Evolutionary conservation across 1,284 basidiomycete species (phyloP), one percentile per base, ranked within the genome.

Genomic region (Cutaneotrichosporon sp.): DNA sequence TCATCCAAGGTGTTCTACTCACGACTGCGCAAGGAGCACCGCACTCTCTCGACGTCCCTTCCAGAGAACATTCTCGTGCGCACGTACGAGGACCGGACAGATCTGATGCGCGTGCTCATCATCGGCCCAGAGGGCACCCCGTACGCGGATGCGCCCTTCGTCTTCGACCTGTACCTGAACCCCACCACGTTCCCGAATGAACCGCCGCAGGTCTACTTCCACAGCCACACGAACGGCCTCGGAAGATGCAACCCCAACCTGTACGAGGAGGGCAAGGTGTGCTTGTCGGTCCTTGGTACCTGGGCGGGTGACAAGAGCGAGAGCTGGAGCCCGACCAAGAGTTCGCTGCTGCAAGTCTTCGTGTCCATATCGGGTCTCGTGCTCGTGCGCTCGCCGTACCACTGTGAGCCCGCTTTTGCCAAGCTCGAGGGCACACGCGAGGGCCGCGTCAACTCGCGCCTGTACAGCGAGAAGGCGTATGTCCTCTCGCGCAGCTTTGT

Each of bases 191-290:
- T 93, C 77, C 94, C 94, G 2, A 84, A 89, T 68, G 87, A 86
- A 66, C 92, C 94, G 6, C 94, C 94, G 0, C 82, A 87, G 47
- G 94, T 94, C 4, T 89, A 92, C 79, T 97, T 97, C 79, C 84
- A 89, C 63, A 93, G 91, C 65, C 95, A 93, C 90, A 97, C 94
- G 11, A 91, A 92, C 75, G 93, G 92, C 11, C 92, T 93, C 71
- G 93, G 93, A 20, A 83, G 92, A 82, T 90, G 89, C 87, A 81
- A 73, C 59, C 76, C 82, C 27, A 97, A 97, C 78, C 80, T 97
- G 53, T 97, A 97, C 71, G 92, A 95, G 73, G 94, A 97, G 69
- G 93, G 93, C 49, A 95, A 95, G 77, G 92, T 97, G 43, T 97
- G 94, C 72, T 78, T 97, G 54, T 94, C 91, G 25, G 89, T 97